phyloP scores from a whole-genome alignment of 345 rosid genomes.

The Eucalyptus marginata region DNA sequence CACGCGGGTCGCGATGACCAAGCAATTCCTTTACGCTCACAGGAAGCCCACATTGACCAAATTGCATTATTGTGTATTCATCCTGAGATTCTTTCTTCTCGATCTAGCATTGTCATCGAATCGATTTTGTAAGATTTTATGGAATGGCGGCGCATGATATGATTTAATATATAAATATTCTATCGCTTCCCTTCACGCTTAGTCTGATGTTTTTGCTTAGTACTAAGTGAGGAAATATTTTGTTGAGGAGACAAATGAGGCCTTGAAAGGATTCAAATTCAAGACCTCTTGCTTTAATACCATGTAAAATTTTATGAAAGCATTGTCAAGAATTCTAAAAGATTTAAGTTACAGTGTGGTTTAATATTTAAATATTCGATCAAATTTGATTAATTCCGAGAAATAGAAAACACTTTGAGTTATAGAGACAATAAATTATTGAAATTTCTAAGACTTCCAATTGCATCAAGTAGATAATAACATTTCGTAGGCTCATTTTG shows the following conservation, averaged over 20 bases:
- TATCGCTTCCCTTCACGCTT: rapidly evolving
- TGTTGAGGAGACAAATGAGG: too few species aligned
- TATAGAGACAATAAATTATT: not conserved
- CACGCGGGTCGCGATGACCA: not conserved
- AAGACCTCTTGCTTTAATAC: too few species aligned
- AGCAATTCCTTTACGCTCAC: not conserved
- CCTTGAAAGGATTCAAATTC: too few species aligned
- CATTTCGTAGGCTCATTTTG: not conserved
- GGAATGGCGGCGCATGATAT: too few species aligned
- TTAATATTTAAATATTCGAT: too few species aligned
- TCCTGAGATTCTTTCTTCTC: not conserved
- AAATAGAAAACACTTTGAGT: not conserved
- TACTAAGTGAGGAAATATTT: too few species aligned
- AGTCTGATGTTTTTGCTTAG: too few species aligned
- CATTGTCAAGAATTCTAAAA: too few species aligned
- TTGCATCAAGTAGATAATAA: not conserved
- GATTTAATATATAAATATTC: too few species aligned
- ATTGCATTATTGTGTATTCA: not conserved
- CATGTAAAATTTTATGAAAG: too few species aligned
- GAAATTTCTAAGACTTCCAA: not conserved
- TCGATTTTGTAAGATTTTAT: not conserved
- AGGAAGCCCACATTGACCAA: not conserved
- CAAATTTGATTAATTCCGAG: not conserved
- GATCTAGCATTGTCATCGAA: not conserved
- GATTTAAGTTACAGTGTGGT: too few species aligned